Percentiles rank a stretch among this genome's conserved stretches.
These are phyloP conservation scores for Erigeron philadelphicus DNA, from an alignment of 140 eudicot species.

Conservation along the genomic window DNA sequence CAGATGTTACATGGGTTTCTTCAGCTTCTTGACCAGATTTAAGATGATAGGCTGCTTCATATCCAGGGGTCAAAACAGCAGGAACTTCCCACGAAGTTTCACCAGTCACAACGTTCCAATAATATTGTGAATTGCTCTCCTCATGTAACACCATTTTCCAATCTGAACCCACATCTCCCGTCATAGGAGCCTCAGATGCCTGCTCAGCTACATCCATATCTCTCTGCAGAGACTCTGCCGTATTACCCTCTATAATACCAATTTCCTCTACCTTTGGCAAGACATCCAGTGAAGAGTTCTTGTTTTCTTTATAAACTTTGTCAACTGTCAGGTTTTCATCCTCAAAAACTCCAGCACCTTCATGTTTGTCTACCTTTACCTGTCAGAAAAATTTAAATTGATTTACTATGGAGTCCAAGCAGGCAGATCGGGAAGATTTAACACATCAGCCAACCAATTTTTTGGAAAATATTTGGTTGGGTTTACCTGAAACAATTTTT, in stretches of 20 bases:
- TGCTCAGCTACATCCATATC: conserved; percentile 25
- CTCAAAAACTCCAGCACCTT: conserved; percentile 24
- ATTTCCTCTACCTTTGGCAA: conserved; percentile 27
- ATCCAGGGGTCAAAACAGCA: conserved; percentile 40
- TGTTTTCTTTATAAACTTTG: conserved; percentile 27
- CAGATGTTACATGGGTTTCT: conserved; percentile 25
- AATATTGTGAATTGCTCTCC: conserved; percentile 78
- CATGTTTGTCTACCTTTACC: conserved; percentile 38
- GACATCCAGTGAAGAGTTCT: conserved; percentile 26
- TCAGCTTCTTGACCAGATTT: conserved; percentile 29
- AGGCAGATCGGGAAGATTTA: not conserved
- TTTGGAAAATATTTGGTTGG: not conserved
- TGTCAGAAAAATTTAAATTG: conserved; percentile 12
- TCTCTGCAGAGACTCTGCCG: conserved; percentile 19
- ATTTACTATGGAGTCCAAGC: not conserved
- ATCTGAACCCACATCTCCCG: conserved; percentile 45
- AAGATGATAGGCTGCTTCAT: conserved; percentile 31
- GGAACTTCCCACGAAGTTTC: conserved; percentile 97
- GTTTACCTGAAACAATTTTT: not conserved
- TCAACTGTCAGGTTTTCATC: conserved; percentile 18
- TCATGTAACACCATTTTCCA: conserved; percentile 97
- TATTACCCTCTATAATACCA: conserved; percentile 23
- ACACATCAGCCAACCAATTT: not conserved
- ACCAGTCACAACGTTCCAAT: conserved; percentile 80
- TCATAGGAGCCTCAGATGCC: conserved; percentile 22